Evolutionary conservation across 2,329 filamentous ascomycete genomes (phyloP), one percentile per base, ranked within the genome.

Genomic region (Fusarium pseudograminearum): DNA sequence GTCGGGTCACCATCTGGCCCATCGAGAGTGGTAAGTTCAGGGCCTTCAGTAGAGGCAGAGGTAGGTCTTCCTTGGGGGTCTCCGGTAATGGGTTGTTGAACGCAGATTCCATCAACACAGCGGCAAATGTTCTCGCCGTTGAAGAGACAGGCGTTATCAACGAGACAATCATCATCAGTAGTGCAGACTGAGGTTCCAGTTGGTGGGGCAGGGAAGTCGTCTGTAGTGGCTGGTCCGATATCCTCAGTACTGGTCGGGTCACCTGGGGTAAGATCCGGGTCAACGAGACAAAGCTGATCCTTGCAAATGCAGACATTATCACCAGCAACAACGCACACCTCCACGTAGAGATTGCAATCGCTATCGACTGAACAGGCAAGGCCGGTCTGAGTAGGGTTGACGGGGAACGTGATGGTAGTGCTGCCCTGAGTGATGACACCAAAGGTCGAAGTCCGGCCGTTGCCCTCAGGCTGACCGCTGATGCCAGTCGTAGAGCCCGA

Each of bases 91-190:
- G 48, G 31, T 9, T 53, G 46, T 26, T 64, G 65, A 6, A 53
- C 16, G 7, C 66, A 69, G 2, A 69, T 24, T 4, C 41, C 60
- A 10, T 63, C 58, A 2, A 47, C 20, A 16, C 66, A 69, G 12
- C 28, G 51, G 2, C 66, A 69, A 2, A 65, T 18, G 16, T 61
- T 69, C 16, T 61, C 5, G 2, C 24, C 24, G 5, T 42, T 42
- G 18, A 56, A 36, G 0, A 65, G 7, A 5, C 66, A 69, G 4
- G 69, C 33, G 2, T 53, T n/a, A 7, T 66, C 38, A 9, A 24
- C 24, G 14, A 69, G 8, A 26, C 66, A 69, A 11, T 69, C 66
- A 0, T 38, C 26, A 3, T 69, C 66, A 31, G 36, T 45, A 8
- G 22, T 18, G 6, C 61, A 65, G 3, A 45, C 34, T 2, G 45